Evolutionary conservation across 345 rosid species (phyloP).

Genomic region (Bruguiera gymnorhiza): DNA sequence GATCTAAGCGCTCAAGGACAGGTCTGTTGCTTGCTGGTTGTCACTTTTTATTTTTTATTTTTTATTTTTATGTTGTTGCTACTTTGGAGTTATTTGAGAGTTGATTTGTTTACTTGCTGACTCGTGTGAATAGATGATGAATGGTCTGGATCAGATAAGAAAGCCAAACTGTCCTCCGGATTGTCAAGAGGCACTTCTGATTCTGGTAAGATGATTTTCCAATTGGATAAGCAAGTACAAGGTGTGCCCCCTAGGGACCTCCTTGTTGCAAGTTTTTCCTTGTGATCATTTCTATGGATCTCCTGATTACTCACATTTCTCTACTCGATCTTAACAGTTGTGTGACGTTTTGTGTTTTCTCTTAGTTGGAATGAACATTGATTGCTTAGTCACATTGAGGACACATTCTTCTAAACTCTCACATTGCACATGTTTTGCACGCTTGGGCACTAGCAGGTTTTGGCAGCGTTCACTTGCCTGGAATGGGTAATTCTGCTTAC

Average conservation of each 20-base stretch:
- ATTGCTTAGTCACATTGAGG: conserved; percentile 47
- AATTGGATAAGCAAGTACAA: conserved; percentile 10
- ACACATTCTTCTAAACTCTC: conserved; percentile 64
- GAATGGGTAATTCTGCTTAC: conserved; percentile 85
- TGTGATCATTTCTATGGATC: conserved; percentile 15
- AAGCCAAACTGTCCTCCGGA: conserved; percentile 38
- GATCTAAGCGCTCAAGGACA: conserved; percentile 76
- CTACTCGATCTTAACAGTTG: conserved; percentile 13
- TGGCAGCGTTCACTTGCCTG: conserved; percentile 90
- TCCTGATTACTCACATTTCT: conserved; percentile 2
- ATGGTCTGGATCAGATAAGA: conserved; percentile 56
- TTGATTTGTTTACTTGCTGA: conserved; percentile 7
- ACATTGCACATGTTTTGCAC: conserved; percentile 93
- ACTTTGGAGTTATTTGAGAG: conserved; percentile 12
- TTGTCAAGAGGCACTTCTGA: conserved; percentile 38
- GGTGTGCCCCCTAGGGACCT: conserved; percentile 12
- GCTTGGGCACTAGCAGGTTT: conserved; percentile 95
- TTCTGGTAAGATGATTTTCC: conserved; percentile 46
- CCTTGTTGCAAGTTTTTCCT: conserved; percentile 14
- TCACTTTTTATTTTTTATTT: conserved; percentile 6
- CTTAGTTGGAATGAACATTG: conserved; percentile 35
- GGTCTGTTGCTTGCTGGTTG: conserved; percentile 34
- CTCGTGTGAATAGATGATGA: conserved; percentile 47
- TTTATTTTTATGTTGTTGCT: background rate
- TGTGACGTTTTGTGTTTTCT: conserved; percentile 24